Evolutionary conservation across 768 basidiomycete genomes (phyloP).

Genomic region (Macrolepiota albuminosa): DNA sequence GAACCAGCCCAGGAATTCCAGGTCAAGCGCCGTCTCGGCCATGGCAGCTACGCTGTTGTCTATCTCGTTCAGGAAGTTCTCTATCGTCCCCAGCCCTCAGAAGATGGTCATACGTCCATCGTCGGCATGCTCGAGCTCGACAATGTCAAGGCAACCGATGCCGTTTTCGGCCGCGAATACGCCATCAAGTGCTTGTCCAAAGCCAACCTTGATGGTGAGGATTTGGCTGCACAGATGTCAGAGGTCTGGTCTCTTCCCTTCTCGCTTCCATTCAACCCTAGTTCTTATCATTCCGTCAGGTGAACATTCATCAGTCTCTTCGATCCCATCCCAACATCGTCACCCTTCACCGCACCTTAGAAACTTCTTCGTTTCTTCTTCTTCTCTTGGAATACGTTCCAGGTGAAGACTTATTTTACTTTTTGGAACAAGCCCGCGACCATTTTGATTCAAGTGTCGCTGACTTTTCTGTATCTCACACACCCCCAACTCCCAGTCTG

Average conservation of each 20-base stretch:
- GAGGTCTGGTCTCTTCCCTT: conserved; percentile 52
- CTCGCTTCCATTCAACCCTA: conserved; percentile 2
- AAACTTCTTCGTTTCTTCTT: conserved; percentile 87
- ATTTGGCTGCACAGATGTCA: conserved; percentile 82
- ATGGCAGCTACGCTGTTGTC: conserved; percentile 90
- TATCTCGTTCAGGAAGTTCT: conserved; percentile 83
- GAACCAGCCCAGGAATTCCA: conserved; percentile 67
- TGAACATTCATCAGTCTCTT: conserved; percentile 92
- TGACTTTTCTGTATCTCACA: conserved; percentile 47
- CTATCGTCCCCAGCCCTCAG: conserved; percentile 41
- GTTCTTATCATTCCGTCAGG: conserved; percentile 37
- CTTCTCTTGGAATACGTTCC: conserved; percentile 94
- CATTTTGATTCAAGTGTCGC: conserved; percentile 55
- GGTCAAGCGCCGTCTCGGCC: conserved; percentile 82
- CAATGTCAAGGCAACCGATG: conserved; percentile 30
- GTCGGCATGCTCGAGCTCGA: conserved; percentile 54
- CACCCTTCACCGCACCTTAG: conserved; percentile 88
- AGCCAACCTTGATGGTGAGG: conserved; percentile 85
- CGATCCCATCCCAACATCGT: conserved; percentile 91
- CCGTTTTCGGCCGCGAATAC: conserved; percentile 71
- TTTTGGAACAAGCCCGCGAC: conserved; percentile 93
- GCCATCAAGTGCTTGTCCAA: conserved; percentile 98
- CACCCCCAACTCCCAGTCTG: conserved; percentile 91
- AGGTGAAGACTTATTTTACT: conserved; percentile 97
- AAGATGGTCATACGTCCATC: conserved; percentile 53